phyloP scores from a whole-genome alignment of 1,284 basidiomycete genomes.

The Sphaerobolus stellatus region DNA sequence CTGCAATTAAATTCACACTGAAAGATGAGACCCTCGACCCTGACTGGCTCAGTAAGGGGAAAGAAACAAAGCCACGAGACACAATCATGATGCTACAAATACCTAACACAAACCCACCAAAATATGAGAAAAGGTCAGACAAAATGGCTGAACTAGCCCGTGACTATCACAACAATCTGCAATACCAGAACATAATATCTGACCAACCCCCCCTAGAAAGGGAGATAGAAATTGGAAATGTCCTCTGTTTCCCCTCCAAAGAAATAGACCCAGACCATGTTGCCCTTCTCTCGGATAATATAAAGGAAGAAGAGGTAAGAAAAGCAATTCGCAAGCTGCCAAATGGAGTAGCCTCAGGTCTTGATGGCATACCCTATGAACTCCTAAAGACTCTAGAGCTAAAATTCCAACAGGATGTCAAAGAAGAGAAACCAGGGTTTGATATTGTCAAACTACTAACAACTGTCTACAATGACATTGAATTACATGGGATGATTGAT shows the following conservation, averaged over 20 bases:
- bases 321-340: neutral
- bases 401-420: neutral
- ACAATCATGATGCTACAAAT: constrained; percentile 21
- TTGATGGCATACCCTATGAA: constrained; percentile 11
- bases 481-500: constrained; percentile 12
- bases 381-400: constrained; percentile 9
- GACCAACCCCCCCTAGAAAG: neutral
- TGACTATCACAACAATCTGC: constrained; percentile 27
- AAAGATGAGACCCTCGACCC: constrained; percentile 33
- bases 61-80: constrained; percentile 25
- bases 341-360: constrained; percentile 7
- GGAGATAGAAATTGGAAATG: neutral
- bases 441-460: neutral
- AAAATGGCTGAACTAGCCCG: constrained; percentile 19
- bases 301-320: neutral
- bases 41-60: constrained; percentile 32
- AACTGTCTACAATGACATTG: constrained; percentile 15
- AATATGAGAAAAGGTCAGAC: constrained; percentile 9
- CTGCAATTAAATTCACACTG: constrained; percentile 1
- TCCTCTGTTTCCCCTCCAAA: neutral
- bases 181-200: constrained; percentile 1
- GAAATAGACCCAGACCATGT: neutral
- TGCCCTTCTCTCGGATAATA: neutral
- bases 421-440: neutral
- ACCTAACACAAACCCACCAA: constrained; percentile 8